Base-by-base conservation (phyloP, 441 rosid genomes). In the Gossypium armourianum region DNA sequence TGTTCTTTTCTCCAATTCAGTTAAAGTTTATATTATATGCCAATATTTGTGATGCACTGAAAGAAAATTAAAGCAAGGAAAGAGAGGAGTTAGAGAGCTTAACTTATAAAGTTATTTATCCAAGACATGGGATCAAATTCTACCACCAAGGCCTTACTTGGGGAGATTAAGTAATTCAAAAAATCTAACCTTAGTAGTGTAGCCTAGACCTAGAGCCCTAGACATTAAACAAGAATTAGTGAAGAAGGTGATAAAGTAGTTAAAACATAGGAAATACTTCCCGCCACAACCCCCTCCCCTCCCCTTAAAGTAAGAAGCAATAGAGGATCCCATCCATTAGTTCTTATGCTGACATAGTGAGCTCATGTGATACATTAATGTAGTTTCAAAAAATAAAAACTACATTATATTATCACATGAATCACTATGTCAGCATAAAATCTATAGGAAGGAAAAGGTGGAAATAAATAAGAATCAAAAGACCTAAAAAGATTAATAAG, bases 131-230 rank as follows among this genome's bases (percentile, higher is more conserved):
- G 70, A 65, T 13, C 69, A 64, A 49, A 23, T 23, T 23, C 56
- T 47, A n/a, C 1, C 21, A 45, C 20, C 20, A 32, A 32, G 50
- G 68, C 23, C 68, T 19, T 12, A 12, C 24, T 49, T 49, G 56
- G 17, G 20, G 19, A 45, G 17, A 64, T 64, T 2, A 45, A 45
- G 70, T 49, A 15, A 66, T 23, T 53, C 3, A 66, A 49, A 63
- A 65, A 49, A 17, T 13, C 13, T n/a, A 65, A 23, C 36, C 43
- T 47, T 24, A 65, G 50, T 65, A 13, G 15, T 26, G 59, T 15
- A 26, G 69, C 40, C 69, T 65, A 65, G 56, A 54, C 26, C 59
- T 55, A 55, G 13, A 55, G 24, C 13, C 60, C 59, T 67, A 67
- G 17, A 26, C 16, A 67, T 26, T 15, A 52, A 67, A 67, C 26